Conservation (phyloP, 2,329 filamentous ascomycete genomes). For the Claviceps sp. region DNA sequence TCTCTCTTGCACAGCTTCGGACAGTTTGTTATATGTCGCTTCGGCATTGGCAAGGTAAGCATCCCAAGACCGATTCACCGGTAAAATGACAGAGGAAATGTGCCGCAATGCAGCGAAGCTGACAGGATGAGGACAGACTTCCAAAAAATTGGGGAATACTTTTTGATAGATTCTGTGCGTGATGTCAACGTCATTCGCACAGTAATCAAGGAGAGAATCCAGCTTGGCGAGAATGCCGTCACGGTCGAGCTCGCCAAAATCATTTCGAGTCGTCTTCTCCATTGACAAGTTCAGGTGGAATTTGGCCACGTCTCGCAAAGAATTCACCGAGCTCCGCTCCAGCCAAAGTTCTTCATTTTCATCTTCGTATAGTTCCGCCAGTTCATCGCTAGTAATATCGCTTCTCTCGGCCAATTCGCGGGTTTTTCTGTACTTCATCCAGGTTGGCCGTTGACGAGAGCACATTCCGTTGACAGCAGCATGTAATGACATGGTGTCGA, state of each 20-base stretch:
- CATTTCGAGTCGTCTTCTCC: constrained; percentile 76
- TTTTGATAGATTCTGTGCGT: constrained; percentile 91
- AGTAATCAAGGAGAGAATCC: constrained; percentile 81
- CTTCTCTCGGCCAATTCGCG: constrained; percentile 68
- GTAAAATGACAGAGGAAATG: constrained; percentile 84
- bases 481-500: constrained; percentile 97
- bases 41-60: constrained; percentile 75
- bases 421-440: constrained; percentile 94
- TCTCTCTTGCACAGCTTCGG: constrained; percentile 64
- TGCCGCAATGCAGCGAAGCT: constrained; percentile 91
- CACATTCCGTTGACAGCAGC: constrained; percentile 99
- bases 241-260: constrained; percentile 72
- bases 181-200: constrained; percentile 82
- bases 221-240: constrained; percentile 56
- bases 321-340: constrained; percentile 87
- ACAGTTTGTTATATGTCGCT: constrained; percentile 64
- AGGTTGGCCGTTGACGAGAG: constrained; percentile 85
- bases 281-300: constrained; percentile 89
- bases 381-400: constrained; percentile 55
- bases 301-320: constrained; percentile 84
- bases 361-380: constrained; percentile 63
- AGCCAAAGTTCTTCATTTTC: constrained; percentile 96
- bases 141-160: constrained; percentile 79
- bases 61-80: constrained; percentile 80
- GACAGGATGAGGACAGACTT: constrained; percentile 89